These are phyloP conservation scores for Echinosophora koreensis DNA, from an alignment of 306 rosid species.

Conservation along the genomic window DNA sequence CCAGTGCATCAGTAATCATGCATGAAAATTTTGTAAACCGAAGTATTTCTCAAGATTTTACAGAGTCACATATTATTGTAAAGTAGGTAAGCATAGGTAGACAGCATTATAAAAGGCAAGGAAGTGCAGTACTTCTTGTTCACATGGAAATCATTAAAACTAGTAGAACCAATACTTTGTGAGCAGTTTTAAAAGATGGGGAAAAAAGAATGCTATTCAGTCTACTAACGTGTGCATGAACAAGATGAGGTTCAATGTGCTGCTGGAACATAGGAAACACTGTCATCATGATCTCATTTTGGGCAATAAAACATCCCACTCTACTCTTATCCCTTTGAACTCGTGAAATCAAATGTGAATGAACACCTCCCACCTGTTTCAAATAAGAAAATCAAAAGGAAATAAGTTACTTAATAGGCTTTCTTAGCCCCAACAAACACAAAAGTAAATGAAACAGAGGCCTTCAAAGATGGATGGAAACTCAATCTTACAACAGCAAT, in stretches of 20 bases:
- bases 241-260: constrained; percentile 98
- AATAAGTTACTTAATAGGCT: constrained; percentile 30
- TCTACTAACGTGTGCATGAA: constrained; percentile 95
- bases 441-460: constrained; percentile 40
- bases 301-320: constrained; percentile 91
- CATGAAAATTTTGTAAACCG: constrained; percentile 7
- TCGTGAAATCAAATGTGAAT: constrained; percentile 96
- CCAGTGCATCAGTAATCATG: constrained; percentile 34
- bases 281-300: constrained; percentile 94
- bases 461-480: constrained; percentile 36
- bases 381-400: constrained; percentile 37
- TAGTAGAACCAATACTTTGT: constrained; percentile 2
- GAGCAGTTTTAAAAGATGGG: constrained; percentile 12
- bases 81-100: constrained; percentile 35
- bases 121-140: constrained; percentile 14
- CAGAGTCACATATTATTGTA: constrained; percentile 6
- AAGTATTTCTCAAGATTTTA: constrained; percentile 36
- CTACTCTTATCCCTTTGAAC: constrained; percentile 98
- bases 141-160: constrained; percentile 7
- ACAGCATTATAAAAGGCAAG: constrained; percentile 20
- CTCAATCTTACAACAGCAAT: constrained; percentile 86
- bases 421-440: constrained; percentile 33
- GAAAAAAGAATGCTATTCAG: constrained; percentile 44
- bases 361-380: constrained; percentile 98
- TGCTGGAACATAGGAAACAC: constrained; percentile 99